Evolutionary conservation across 257 asterid species (phyloP).

Genomic region (Solanum medicagineum): DNA sequence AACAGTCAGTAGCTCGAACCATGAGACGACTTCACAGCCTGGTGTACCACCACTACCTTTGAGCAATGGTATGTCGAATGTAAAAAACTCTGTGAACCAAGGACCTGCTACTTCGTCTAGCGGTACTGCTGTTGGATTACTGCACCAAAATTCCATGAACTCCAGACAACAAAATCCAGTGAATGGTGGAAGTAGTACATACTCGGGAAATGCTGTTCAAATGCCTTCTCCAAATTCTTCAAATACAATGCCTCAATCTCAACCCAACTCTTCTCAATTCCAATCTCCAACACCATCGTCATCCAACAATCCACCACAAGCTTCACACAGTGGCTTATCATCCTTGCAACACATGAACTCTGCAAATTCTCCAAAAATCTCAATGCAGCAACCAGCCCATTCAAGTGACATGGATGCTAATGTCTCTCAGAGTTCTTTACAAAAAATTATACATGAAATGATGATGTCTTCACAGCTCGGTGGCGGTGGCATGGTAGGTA

Average conservation of each 20-base stretch:
- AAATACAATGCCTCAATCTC: slow-evolving; percentile 38
- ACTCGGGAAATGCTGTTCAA: slow-evolving; percentile 40
- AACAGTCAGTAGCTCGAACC: slow-evolving; percentile 20
- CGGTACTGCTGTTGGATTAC: slow-evolving; percentile 32
- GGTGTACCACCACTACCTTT: slow-evolving; percentile 35
- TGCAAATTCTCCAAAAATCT: slow-evolving; percentile 42
- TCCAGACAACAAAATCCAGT: slow-evolving; percentile 47
- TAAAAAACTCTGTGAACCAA: slow-evolving; percentile 24
- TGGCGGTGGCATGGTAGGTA: slow-evolving; percentile 45
- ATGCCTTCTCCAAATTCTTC: slow-evolving; percentile 68
- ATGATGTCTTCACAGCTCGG: slow-evolving; percentile 71
- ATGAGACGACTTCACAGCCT: slow-evolving; percentile 32
- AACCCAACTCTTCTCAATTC: slow-evolving; percentile 43
- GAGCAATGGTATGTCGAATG: slow-evolving; percentile 29
- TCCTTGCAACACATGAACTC: slow-evolving; percentile 30
- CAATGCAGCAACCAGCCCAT: slow-evolving; percentile 54
- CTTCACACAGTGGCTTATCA: slow-evolving; percentile 32
- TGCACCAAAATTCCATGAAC: slow-evolving; percentile 72
- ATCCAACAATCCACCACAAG: slow-evolving; percentile 47
- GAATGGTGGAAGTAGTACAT: slow-evolving; percentile 30
- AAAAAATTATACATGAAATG: slow-evolving; percentile 75
- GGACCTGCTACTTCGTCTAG: slow-evolving; percentile 36
- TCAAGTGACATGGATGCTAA: slow-evolving; percentile 53
- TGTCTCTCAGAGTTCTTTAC: slow-evolving; percentile 84
- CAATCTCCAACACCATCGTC: slow-evolving; percentile 62